Conservation (phyloP, 2,329 filamentous ascomycete genomes). For the Coccinonectria pachysandricola region DNA sequence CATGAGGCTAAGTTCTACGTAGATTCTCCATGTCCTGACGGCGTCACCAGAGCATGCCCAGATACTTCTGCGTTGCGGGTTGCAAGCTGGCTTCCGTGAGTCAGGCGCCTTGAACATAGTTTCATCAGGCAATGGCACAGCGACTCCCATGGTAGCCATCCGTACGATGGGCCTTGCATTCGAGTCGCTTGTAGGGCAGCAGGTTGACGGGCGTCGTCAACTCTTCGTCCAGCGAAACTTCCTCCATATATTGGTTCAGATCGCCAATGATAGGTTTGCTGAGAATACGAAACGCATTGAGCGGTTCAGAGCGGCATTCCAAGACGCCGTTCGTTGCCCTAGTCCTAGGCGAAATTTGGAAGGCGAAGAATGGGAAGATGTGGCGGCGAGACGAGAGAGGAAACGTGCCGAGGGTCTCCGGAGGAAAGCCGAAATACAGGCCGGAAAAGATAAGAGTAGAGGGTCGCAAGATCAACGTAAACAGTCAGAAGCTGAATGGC, state of each 20-base stretch:
- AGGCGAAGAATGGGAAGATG: conserved; percentile 45
- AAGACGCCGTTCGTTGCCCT: conserved; percentile 20
- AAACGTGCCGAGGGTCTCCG: conserved; percentile 49
- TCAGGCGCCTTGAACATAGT: conserved; percentile 67
- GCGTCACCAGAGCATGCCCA: conserved; percentile 68
- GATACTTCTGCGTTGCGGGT: conserved; percentile 60
- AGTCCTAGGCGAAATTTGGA: conserved; percentile 19
- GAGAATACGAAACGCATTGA: conserved; percentile 59
- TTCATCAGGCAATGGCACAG: conserved; percentile 22
- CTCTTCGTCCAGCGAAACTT: conserved; percentile 56
- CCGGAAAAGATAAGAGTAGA: conserved; percentile 6
- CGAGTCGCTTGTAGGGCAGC: conserved; percentile 66
- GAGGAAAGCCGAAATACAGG: conserved; percentile 34
- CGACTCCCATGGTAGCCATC: conserved; percentile 69
- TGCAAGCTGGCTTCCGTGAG: conserved; percentile 80
- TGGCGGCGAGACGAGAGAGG: conserved; percentile 38
- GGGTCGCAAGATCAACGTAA: conserved; percentile 5
- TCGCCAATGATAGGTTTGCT: conserved; percentile 65
- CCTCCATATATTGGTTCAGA: conserved; percentile 52
- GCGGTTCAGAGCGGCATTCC: conserved; percentile 48
- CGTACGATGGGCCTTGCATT: conserved; percentile 74
- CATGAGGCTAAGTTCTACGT: conserved; percentile 15
- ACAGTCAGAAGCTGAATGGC: conserved; percentile 10
- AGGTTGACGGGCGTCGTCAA: conserved; percentile 26
- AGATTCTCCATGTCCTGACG: conserved; percentile 85